These are phyloP conservation scores for Blastomyces gilchristii DNA, from an alignment of 2,329 filamentous ascomycete species.

Conservation along the genomic window DNA sequence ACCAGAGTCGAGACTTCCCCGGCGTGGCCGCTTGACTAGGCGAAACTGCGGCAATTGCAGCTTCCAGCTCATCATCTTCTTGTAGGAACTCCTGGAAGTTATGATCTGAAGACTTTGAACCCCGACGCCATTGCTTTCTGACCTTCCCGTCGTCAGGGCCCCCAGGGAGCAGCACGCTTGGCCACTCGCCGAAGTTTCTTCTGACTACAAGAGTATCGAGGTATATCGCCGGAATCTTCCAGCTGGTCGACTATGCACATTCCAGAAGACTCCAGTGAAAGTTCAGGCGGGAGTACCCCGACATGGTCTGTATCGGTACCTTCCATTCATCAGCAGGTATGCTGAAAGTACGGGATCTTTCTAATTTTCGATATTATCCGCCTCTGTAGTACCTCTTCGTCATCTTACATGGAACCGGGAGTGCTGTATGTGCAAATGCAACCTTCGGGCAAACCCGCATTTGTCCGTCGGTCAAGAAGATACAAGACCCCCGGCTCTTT, in stretches of 20 bases:
- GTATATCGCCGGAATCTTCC: neutral
- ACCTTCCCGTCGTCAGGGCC: neutral
- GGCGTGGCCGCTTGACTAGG: neutral
- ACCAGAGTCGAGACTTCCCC: neutral
- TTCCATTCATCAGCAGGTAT: neutral
- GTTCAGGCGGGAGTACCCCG: slow-evolving; percentile 3
- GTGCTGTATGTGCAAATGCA: slow-evolving; percentile 12
- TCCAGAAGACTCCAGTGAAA: neutral
- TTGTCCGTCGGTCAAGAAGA: slow-evolving; percentile 14
- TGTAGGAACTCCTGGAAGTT: neutral
- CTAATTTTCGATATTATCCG: neutral
- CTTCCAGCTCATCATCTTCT: neutral
- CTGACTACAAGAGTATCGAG: neutral
- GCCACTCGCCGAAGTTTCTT: neutral
- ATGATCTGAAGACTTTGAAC: neutral
- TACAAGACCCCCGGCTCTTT: slow-evolving; percentile 6
- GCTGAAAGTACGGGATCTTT: neutral
- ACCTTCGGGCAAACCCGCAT: slow-evolving; percentile 14
- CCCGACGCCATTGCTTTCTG: neutral
- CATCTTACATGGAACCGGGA: slow-evolving; percentile 11
- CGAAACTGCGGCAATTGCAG: neutral
- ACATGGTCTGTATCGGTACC: neutral
- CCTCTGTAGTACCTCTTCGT: neutral
- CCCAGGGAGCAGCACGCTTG: neutral
- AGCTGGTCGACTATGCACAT: neutral